Percentiles rank a stretch among this genome's conserved stretches.
phyloP scores from a whole-genome alignment of 495 filamentous ascomycete species.

The Filosporella fistucella region DNA sequence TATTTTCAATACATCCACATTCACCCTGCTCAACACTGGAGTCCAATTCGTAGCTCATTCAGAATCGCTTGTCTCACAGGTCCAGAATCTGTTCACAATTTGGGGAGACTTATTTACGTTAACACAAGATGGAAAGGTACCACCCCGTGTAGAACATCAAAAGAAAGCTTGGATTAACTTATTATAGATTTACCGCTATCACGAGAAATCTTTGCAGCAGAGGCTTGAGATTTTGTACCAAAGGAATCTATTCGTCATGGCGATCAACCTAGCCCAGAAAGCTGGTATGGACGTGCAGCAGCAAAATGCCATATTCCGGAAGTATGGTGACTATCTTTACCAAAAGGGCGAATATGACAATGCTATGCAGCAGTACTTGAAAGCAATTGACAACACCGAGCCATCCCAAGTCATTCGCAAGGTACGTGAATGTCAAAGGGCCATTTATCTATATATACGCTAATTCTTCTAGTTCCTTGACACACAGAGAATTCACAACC shows the following conservation, averaged over 20 bases:
- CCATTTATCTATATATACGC: background rate
- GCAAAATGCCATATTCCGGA: constrained; percentile 87
- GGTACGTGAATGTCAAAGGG: constrained; percentile 37
- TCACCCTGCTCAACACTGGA: constrained; percentile 86
- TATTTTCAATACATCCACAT: constrained; percentile 75
- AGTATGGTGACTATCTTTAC: constrained; percentile 94
- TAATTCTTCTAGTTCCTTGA: constrained; percentile 65
- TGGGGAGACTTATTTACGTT: constrained; percentile 91
- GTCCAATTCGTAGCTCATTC: constrained; percentile 88
- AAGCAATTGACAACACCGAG: constrained; percentile 91
- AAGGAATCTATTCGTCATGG: constrained; percentile 84
- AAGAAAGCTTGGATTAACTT: too few relatives aligned
- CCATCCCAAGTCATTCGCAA: constrained; percentile 93
- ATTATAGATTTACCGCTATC: constrained; percentile 85
- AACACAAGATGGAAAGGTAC: constrained; percentile 83
- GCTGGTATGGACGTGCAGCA: constrained; percentile 70
- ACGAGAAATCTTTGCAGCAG: constrained; percentile 86
- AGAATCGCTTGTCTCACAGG: constrained; percentile 72
- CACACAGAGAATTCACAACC: constrained; percentile 91
- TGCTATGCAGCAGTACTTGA: constrained; percentile 97
- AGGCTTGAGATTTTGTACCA: constrained; percentile 93
- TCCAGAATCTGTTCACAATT: constrained; percentile 74
- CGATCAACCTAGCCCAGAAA: constrained; percentile 92
- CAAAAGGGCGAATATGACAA: constrained; percentile 92
- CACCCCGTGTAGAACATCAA: too few relatives aligned